Conservation (phyloP, 345 rosid genomes). For the Garcia nutans region DNA sequence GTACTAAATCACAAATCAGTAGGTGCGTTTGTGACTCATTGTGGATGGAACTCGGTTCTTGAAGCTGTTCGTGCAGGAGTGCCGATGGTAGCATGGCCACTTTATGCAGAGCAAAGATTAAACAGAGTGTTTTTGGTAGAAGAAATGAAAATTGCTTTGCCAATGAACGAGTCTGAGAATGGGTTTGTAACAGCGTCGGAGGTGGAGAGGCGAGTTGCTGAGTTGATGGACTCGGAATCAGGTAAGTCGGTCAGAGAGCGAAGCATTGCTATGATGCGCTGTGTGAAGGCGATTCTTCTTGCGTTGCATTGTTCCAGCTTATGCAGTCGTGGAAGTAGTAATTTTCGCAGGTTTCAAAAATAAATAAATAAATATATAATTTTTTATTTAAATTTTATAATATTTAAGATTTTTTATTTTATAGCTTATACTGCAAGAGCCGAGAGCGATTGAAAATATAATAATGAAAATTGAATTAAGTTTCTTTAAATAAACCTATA, state of each 20-base stretch:
- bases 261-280: slow-evolving; percentile 33
- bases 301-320: background rate
- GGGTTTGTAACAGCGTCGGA: slow-evolving; percentile 50
- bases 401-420: no score
- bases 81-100: background rate
- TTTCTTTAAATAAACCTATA: no score
- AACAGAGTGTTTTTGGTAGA: slow-evolving; percentile 36
- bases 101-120: background rate
- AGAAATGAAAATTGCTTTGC: slow-evolving; percentile 54
- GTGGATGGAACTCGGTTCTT: slow-evolving; percentile 20
- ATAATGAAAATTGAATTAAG: no score
- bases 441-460: no score
- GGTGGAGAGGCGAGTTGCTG: slow-evolving; percentile 54
- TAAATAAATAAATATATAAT: no score
- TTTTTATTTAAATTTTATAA: no score
- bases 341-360: no score
- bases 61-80: background rate
- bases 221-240: slow-evolving; percentile 44
- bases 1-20: slow-evolving; percentile 10
- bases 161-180: slow-evolving; percentile 40
- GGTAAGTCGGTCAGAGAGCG: slow-evolving; percentile 34
- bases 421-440: no score
- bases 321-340: no score
- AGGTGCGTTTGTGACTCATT: slow-evolving; percentile 11
- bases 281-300: slow-evolving; percentile 45